A percentile compares a stretch with the other conserved stretches of the same genome.
phyloP scores from a whole-genome alignment of 169 alveolate genomes.

The Cryptosporidium parvum region DNA sequence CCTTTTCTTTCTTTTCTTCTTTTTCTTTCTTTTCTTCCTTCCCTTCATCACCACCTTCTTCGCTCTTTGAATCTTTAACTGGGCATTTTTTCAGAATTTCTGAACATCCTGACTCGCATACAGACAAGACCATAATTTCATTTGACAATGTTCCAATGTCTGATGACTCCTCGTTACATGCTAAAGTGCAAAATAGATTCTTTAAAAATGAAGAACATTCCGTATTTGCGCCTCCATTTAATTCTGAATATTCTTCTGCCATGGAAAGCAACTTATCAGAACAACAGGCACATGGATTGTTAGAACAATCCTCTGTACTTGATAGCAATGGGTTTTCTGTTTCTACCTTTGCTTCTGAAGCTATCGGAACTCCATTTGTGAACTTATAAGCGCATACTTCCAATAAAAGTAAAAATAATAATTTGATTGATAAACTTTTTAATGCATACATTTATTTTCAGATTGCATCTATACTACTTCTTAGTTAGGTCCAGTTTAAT shows the following conservation, averaged over 20 bases:
- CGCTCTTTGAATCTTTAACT: not conserved
- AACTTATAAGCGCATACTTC: constrained; percentile 3
- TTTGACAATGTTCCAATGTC: constrained; percentile 54
- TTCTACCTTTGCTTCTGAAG: constrained; percentile 40
- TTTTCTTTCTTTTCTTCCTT: not conserved
- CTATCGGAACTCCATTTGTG: constrained; percentile 45
- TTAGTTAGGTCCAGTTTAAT: not conserved
- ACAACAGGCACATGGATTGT: constrained; percentile 63
- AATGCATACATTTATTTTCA: constrained; percentile 35
- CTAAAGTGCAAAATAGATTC: constrained; percentile 65
- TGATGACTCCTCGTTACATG: constrained; percentile 71
- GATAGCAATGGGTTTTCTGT: constrained; percentile 1
- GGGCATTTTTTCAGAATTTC: constrained; percentile 59
- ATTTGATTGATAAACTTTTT: constrained; percentile 27
- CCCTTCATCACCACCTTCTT: not conserved
- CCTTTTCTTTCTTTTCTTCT: not conserved
- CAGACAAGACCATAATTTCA: constrained; percentile 49
- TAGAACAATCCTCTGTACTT: constrained; percentile 62
- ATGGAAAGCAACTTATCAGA: constrained; percentile 41
- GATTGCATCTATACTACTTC: constrained; percentile 13
- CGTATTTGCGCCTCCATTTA: not conserved
- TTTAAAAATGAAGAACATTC: constrained; percentile 46
- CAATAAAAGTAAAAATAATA: not conserved
- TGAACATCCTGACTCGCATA: constrained; percentile 54
- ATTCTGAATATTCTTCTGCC: constrained; percentile 45